phyloP scores from a whole-genome alignment of 768 basidiomycete species.

The Pisolithus tinctorius region DNA sequence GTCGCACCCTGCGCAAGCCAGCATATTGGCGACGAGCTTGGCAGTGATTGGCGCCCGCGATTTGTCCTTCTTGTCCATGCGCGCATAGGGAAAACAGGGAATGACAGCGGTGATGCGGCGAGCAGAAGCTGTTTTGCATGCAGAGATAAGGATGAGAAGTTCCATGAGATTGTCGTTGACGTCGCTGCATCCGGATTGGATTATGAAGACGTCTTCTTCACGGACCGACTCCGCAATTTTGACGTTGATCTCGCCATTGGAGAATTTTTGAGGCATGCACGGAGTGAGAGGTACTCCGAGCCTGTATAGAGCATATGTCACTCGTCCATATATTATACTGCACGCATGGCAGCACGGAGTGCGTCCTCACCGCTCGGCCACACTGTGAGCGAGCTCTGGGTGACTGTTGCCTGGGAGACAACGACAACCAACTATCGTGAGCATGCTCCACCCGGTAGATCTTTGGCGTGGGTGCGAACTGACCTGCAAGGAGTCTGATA shows the following conservation, averaged over 20 bases:
- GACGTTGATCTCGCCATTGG: constrained; percentile 93
- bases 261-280: constrained; percentile 83
- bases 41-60: constrained; percentile 94
- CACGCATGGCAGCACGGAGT: constrained; percentile 25
- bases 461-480: constrained; percentile 16
- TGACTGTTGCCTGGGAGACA: constrained; percentile 83
- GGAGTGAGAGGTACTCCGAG: constrained; percentile 84
- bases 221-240: constrained; percentile 93
- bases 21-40: constrained; percentile 97
- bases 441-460: not conserved
- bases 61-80: constrained; percentile 98
- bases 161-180: constrained; percentile 98
- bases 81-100: constrained; percentile 94
- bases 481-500: constrained; percentile 69
- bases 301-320: constrained; percentile 51
- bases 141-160: constrained; percentile 96
- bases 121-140: constrained; percentile 95
- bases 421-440: constrained; percentile 6
- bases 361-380: constrained; percentile 92
- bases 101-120: constrained; percentile 95
- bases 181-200: constrained; percentile 85
- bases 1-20: constrained; percentile 93
- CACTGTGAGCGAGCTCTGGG: constrained; percentile 91
- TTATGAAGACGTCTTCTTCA: constrained; percentile 98
- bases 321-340: constrained; percentile 37